These are phyloP conservation scores for Knoxdaviesia proteae DNA, from an alignment of 2,329 filamentous ascomycete species.

Conservation along the genomic window DNA sequence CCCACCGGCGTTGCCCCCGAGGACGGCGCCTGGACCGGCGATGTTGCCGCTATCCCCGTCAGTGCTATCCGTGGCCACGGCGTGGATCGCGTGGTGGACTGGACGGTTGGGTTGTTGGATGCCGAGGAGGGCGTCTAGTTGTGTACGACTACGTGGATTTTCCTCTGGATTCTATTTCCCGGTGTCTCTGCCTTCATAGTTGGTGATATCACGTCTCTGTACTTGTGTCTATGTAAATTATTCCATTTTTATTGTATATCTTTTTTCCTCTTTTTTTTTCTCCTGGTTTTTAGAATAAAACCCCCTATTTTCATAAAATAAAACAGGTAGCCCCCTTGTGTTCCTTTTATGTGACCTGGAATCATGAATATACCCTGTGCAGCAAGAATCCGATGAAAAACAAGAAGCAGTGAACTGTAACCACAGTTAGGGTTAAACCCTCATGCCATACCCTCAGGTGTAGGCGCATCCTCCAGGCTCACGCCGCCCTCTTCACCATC, in stretches of 20 bases:
- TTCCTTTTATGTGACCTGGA: neutral
- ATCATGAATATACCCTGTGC: too few relatives aligned
- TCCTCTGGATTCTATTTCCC: too few relatives aligned
- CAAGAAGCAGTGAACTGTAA: neutral
- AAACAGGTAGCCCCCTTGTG: neutral
- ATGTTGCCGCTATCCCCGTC: slow-evolving; percentile 58
- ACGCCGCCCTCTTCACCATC: slow-evolving; percentile 9
- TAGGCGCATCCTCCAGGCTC: slow-evolving; percentile 17
- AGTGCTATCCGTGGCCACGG: slow-evolving; percentile 80
- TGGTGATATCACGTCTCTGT: too few relatives aligned
- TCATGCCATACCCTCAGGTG: slow-evolving; percentile 11
- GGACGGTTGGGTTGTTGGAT: slow-evolving; percentile 49
- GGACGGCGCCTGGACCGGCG: slow-evolving; percentile 31
- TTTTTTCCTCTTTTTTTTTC: too few relatives aligned
- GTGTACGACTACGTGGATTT: too few relatives aligned
- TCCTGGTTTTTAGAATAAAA: neutral
- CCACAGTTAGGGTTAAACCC: neutral
- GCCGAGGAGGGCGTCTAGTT: slow-evolving; percentile 10
- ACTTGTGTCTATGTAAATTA: too few relatives aligned
- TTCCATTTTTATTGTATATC: too few relatives aligned
- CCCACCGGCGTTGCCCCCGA: slow-evolving; percentile 37
- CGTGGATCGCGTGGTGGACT: slow-evolving; percentile 51
- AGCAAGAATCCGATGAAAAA: neutral
- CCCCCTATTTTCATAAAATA: neutral
- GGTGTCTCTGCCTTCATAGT: too few relatives aligned